A percentile compares a stretch with the other conserved stretches of the same genome.
Conservation (phyloP, 1,284 basidiomycete genomes). For the Omphalotus olearius region DNA sequence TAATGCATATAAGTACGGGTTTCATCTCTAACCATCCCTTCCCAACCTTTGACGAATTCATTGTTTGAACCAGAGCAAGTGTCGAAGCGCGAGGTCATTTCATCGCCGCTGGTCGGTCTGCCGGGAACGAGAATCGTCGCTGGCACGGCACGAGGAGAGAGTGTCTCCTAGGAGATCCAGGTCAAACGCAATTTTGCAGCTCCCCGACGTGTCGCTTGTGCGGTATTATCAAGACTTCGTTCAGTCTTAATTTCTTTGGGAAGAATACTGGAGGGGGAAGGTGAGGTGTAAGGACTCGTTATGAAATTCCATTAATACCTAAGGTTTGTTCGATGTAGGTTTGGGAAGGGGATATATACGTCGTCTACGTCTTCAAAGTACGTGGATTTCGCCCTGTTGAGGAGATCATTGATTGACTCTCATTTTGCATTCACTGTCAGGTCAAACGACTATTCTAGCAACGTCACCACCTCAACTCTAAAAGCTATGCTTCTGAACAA, state of each 20-base stretch:
- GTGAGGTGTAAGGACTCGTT: conserved; percentile 24
- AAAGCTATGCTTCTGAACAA: conserved; percentile 66
- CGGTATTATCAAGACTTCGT: conserved; percentile 55
- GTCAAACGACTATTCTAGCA: conserved; percentile 61
- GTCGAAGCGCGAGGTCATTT: conserved; percentile 60
- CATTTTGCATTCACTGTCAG: conserved; percentile 26
- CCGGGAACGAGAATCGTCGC: conserved; percentile 59
- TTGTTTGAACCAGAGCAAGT: conserved; percentile 29
- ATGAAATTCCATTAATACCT: background rate
- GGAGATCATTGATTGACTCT: background rate
- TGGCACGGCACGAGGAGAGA: conserved; percentile 55
- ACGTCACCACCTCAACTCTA: conserved; percentile 42
- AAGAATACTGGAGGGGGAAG: conserved; percentile 67
- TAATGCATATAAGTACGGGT: conserved; percentile 50
- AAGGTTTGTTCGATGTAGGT: conserved; percentile 29
- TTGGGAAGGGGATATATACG: conserved; percentile 58
- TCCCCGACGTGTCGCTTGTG: conserved; percentile 54
- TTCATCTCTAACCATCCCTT: background rate
- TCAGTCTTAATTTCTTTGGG: conserved; percentile 52
- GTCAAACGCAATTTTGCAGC: conserved; percentile 47
- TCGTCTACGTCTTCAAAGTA: conserved; percentile 60
- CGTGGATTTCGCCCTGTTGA: conserved; percentile 15
- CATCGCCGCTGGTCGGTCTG: conserved; percentile 39
- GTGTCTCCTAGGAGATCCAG: conserved; percentile 58
- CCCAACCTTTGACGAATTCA: background rate